A percentile compares a stretch with the other conserved stretches of the same genome.
These are phyloP conservation scores for Xerocomellus chrysenteron DNA, from an alignment of 768 basidiomycete genomes.

Conservation along the genomic window DNA sequence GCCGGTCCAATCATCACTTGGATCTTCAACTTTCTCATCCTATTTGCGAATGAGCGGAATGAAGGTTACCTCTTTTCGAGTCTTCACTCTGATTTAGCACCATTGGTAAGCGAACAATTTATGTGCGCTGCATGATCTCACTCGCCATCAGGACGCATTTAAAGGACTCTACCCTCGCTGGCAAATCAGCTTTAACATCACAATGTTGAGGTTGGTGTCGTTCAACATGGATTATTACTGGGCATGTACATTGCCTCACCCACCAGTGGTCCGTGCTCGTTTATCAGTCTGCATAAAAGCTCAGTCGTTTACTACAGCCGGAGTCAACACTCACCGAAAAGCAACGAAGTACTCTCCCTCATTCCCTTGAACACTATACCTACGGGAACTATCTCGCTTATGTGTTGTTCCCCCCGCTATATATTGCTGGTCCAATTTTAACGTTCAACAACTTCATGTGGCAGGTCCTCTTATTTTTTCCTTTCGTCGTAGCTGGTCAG, in stretches of 20 bases:
- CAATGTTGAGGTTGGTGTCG: slow-evolving; percentile 89
- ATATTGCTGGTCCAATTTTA: slow-evolving; percentile 94
- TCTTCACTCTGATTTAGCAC: slow-evolving; percentile 52
- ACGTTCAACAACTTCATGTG: slow-evolving; percentile 94
- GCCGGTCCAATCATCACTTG: slow-evolving; percentile 61
- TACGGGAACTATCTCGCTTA: slow-evolving; percentile 79
- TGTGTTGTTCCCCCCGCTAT: slow-evolving; percentile 88
- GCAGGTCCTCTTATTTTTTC: slow-evolving; percentile 58
- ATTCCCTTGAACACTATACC: slow-evolving; percentile 59
- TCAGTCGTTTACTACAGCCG: slow-evolving; percentile 19
- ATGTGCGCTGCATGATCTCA: slow-evolving; percentile 3
- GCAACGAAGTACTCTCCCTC: slow-evolving; percentile 55
- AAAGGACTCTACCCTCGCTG: slow-evolving; percentile 86
- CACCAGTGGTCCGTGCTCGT: slow-evolving; percentile 41
- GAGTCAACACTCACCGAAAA: slow-evolving; percentile 48
- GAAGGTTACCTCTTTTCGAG: slow-evolving; percentile 69
- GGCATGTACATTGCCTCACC: slow-evolving; percentile 51
- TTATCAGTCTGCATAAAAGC: background rate
- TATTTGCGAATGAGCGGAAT: slow-evolving; percentile 76
- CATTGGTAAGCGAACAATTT: slow-evolving; percentile 51
- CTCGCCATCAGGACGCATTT: slow-evolving; percentile 51
- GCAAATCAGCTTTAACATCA: slow-evolving; percentile 94
- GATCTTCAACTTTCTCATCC: slow-evolving; percentile 68
- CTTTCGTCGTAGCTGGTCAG: background rate
- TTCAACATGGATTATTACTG: slow-evolving; percentile 94